Percentiles rank a stretch among this genome's conserved stretches.
phyloP scores from a whole-genome alignment of 2,329 filamentous ascomycete species.

The Conoideocrella luteorostrata region DNA sequence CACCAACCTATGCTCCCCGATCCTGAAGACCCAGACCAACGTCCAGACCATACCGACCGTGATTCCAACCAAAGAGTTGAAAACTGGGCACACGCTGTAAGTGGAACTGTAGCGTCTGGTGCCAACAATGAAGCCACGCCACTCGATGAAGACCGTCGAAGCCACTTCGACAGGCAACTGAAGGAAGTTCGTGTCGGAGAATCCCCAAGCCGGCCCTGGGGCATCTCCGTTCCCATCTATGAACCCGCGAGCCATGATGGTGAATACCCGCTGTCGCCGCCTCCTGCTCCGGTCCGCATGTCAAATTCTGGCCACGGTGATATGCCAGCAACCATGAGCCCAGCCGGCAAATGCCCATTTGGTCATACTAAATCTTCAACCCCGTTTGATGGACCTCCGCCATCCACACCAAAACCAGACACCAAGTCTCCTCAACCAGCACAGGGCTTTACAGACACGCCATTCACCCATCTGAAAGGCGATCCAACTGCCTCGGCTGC shows the following conservation, averaged over 20 bases:
- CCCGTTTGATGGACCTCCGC: slow-evolving; percentile 23
- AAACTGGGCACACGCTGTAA: slow-evolving; percentile 78
- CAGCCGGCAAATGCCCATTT: slow-evolving; percentile 51
- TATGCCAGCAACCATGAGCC: slow-evolving; percentile 9
- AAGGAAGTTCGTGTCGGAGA: slow-evolving; percentile 91
- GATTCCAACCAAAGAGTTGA: slow-evolving; percentile 67
- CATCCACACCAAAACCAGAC: slow-evolving; percentile 11
- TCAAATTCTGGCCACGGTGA: slow-evolving; percentile 28
- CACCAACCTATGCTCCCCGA: slow-evolving; percentile 80
- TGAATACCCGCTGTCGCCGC: slow-evolving; percentile 45
- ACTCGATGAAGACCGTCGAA: slow-evolving; percentile 50
- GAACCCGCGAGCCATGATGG: slow-evolving; percentile 31
- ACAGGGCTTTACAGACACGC: slow-evolving; percentile 12
- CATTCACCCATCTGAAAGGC: slow-evolving; percentile 15
- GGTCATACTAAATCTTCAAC: slow-evolving; percentile 40
- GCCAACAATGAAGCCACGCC: slow-evolving; percentile 32
- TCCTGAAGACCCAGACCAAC: slow-evolving; percentile 37
- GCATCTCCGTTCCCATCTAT: slow-evolving; percentile 69
- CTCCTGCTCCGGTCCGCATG: slow-evolving; percentile 50
- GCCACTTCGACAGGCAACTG: slow-evolving; percentile 76
- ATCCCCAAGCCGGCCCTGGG: slow-evolving; percentile 89
- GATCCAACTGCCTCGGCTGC: slow-evolving; percentile 10
- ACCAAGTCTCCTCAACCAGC: slow-evolving; percentile 8
- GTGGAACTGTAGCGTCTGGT: slow-evolving; percentile 38
- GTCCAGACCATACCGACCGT: slow-evolving; percentile 38